phyloP scores from a whole-genome alignment of 495 filamentous ascomycete species.

The Penicillium longicatenatum region DNA sequence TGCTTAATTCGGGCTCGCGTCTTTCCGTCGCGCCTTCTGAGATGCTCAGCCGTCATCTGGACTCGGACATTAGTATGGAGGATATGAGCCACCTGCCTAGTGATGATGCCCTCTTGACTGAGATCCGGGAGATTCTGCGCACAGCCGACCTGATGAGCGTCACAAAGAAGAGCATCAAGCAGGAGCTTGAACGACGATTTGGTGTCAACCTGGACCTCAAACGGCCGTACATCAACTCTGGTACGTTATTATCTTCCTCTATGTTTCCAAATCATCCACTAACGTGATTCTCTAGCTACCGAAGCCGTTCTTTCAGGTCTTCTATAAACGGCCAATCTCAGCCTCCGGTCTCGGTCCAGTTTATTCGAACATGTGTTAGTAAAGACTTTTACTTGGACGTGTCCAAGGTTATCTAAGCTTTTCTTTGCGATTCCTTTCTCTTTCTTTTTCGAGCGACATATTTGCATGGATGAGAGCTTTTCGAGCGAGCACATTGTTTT shows the following conservation, averaged over 20 bases:
- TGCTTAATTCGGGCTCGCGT: conserved; percentile 56
- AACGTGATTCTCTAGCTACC: conserved; percentile 56
- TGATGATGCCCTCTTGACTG: conserved; percentile 87
- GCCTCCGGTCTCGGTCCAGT: background rate
- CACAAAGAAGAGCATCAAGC: conserved; percentile 97
- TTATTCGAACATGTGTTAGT: conserved; percentile 18
- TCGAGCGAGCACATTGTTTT: conserved; percentile 15
- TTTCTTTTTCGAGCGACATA: conserved; percentile 20
- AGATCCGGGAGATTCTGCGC: conserved; percentile 90
- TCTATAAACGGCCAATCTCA: conserved; percentile 42
- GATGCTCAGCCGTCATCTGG: conserved; percentile 59
- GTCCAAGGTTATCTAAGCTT: background rate
- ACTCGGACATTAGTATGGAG: conserved; percentile 71
- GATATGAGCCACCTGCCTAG: conserved; percentile 71
- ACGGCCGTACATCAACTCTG: conserved; percentile 90
- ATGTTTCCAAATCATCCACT: conserved; percentile 25
- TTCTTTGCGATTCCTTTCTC: conserved; percentile 6
- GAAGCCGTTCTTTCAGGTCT: conserved; percentile 74
- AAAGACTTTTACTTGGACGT: conserved; percentile 9
- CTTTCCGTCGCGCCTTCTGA: conserved; percentile 84
- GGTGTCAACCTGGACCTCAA: conserved; percentile 76
- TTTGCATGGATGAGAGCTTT: conserved; percentile 29
- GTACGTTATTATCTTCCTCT: conserved; percentile 47
- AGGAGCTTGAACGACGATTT: conserved; percentile 88
- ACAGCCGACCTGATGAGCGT: conserved; percentile 95